Conservation (phyloP, 352 stramenopile genomes). For the Globisporangium barbulae region DNA sequence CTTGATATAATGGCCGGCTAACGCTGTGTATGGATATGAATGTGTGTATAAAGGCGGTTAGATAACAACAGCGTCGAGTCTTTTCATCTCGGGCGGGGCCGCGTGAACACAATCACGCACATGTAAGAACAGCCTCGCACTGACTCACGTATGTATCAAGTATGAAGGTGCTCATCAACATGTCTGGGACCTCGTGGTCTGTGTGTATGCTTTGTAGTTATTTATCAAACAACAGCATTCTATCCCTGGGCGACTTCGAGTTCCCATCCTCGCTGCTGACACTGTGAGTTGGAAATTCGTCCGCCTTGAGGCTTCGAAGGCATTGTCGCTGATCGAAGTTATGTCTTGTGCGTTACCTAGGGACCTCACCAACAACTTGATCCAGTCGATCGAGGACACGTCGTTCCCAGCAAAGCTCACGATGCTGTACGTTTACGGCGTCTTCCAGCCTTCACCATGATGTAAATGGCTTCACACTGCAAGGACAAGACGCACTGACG, state of each 20-base stretch:
- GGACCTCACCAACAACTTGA: conserved; percentile 6
- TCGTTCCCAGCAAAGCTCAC: conserved; percentile 4
- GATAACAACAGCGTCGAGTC: conserved; percentile 14
- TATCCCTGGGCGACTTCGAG: conserved; percentile 20
- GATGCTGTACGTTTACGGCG: conserved; percentile 16
- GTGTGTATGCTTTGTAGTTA: conserved; percentile 18
- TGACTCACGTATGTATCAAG: no score
- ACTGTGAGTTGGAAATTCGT: conserved; percentile 8
- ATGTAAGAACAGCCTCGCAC: conserved; percentile 7
- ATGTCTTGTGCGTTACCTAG: not conserved
- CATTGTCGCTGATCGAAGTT: no score
- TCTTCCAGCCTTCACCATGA: not conserved
- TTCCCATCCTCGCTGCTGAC: conserved; percentile 27
- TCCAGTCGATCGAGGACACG: conserved; percentile 4
- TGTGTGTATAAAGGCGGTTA: not conserved
- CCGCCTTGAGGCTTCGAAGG: no score
- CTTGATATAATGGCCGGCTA: not conserved
- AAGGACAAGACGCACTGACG: not conserved
- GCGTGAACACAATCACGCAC: conserved; percentile 6
- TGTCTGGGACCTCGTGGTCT: not conserved
- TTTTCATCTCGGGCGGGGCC: not conserved
- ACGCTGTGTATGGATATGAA: not conserved
- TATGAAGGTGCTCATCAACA: no score
- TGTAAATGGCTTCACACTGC: no score
- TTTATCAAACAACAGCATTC: conserved; percentile 36